A percentile compares a stretch with the other conserved stretches of the same genome.
phyloP scores from a whole-genome alignment of 2,329 filamentous ascomycete genomes.

The Aspergillus intermedius region DNA sequence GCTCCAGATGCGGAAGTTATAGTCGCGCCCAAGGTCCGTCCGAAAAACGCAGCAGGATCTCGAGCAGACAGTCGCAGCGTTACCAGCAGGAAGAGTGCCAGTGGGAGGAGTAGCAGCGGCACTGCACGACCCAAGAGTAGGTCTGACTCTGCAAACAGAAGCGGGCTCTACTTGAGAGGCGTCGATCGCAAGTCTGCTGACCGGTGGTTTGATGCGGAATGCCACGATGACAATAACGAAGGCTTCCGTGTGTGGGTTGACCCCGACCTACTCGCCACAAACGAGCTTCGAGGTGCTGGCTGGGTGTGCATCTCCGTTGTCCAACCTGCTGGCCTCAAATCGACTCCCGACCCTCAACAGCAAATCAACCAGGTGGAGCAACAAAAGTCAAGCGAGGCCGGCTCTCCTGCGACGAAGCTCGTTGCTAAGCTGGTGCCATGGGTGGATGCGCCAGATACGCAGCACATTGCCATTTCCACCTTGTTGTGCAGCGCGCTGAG shows the following conservation, averaged over 20 bases:
- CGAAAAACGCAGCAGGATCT: conserved; percentile 57
- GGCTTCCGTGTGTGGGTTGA: conserved; percentile 79
- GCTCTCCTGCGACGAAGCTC: conserved; percentile 58
- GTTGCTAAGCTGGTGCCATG: conserved; percentile 70
- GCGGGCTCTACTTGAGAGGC: conserved; percentile 66
- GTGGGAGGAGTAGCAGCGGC: conserved; percentile 65
- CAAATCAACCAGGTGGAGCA: conserved; percentile 62
- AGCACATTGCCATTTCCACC: conserved; percentile 72
- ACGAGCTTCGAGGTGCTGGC: conserved; percentile 66
- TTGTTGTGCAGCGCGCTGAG: conserved; percentile 68
- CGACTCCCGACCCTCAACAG: conserved; percentile 62
- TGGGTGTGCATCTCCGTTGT: conserved; percentile 84
- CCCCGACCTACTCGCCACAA: conserved; percentile 64
- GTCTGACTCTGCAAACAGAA: conserved; percentile 55
- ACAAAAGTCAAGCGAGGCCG: conserved; percentile 50
- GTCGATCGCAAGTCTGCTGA: conserved; percentile 63
- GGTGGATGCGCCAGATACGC: conserved; percentile 79
- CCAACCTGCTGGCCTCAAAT: conserved; percentile 68
- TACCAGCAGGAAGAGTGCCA: conserved; percentile 65
- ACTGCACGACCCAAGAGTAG: conserved; percentile 56
- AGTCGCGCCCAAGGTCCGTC: conserved; percentile 84
- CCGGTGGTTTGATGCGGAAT: conserved; percentile 72
- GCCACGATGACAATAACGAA: conserved; percentile 47
- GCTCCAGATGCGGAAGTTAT: conserved; percentile 93
- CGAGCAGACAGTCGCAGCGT: conserved; percentile 74